A percentile compares a stretch with the other conserved stretches of the same genome.
phyloP scores from a whole-genome alignment of 2,329 filamentous ascomycete genomes.

The Ophiostoma himal-ulmi region DNA sequence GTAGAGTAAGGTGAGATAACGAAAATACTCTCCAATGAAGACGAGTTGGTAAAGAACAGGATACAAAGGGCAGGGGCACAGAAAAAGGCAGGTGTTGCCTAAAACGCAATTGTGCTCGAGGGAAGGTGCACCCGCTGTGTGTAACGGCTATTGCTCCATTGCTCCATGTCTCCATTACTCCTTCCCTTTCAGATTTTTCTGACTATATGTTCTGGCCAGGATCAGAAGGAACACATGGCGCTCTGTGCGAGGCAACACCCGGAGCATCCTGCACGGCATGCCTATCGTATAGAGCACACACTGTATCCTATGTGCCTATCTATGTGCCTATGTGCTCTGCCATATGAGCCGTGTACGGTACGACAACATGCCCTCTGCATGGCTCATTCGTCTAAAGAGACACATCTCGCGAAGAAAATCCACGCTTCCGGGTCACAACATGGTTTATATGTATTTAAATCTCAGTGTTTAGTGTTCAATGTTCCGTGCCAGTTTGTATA shows the following conservation, averaged over 20 bases:
- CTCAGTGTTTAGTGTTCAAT: neutral
- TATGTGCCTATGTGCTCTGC: neutral
- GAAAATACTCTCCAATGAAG: neutral
- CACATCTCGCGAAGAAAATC: conserved; percentile 7
- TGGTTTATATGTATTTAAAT: neutral
- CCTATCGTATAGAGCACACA: neutral
- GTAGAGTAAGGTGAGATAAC: neutral
- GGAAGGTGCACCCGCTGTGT: conserved; percentile 16
- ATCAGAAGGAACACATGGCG: neutral
- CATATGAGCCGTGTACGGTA: neutral
- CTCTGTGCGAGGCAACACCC: conserved; percentile 16
- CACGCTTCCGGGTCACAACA: conserved; percentile 6
- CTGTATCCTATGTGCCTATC: neutral
- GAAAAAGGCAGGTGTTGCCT: neutral
- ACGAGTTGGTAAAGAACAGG: neutral
- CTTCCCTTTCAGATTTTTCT: neutral
- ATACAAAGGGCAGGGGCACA: neutral
- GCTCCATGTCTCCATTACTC: neutral
- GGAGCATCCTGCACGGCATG: conserved; percentile 17
- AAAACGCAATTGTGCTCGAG: neutral
- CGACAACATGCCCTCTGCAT: neutral
- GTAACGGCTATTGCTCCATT: neutral
- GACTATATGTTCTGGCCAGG: neutral
- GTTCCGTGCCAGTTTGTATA: neutral
- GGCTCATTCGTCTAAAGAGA: conserved; percentile 6